These are phyloP conservation scores for Tarenaya hassleriana DNA, from an alignment of 345 rosid genomes.

Conservation along the genomic window DNA sequence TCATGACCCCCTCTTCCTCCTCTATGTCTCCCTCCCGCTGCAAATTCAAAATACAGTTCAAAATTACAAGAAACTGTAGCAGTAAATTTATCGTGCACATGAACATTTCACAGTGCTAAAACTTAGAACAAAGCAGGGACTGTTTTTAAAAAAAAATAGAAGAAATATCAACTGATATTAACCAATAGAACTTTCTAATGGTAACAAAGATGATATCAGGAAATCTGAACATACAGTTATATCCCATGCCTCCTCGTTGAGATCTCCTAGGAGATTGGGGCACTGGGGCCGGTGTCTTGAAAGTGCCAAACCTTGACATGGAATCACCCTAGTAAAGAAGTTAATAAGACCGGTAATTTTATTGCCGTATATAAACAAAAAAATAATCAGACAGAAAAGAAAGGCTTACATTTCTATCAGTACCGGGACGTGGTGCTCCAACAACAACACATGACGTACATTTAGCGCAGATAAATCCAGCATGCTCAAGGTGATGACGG, in stretches of 20 bases:
- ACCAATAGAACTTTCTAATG: slow-evolving; percentile 2
- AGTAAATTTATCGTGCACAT: background rate
- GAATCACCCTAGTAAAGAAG: slow-evolving; percentile 53
- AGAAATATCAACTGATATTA: too few species aligned
- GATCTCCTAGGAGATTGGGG: slow-evolving; percentile 77
- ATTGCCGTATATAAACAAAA: slow-evolving; percentile 2
- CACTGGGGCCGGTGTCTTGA: slow-evolving; percentile 54
- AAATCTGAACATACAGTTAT: slow-evolving; percentile 45
- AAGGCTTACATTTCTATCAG: slow-evolving; percentile 61
- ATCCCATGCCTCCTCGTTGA: slow-evolving; percentile 65
- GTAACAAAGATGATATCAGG: background rate
- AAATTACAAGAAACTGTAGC: background rate
- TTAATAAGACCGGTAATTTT: slow-evolving; percentile 2
- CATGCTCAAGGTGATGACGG: slow-evolving; percentile 95
- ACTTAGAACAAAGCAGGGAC: too few species aligned
- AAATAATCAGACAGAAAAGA: slow-evolving; percentile 3
- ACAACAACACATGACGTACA: slow-evolving; percentile 62
- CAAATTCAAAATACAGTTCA: slow-evolving; percentile 21
- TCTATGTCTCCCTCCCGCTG: slow-evolving; percentile 81
- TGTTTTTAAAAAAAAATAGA: slow-evolving; percentile 1
- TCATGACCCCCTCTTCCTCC: slow-evolving; percentile 87
- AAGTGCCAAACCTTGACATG: slow-evolving; percentile 50
- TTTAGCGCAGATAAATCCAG: slow-evolving; percentile 89
- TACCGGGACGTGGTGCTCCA: slow-evolving; percentile 72
- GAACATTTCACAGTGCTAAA: slow-evolving; percentile 9